Conservation (phyloP, 140 eudicot species). For the Flaveria floridana region DNA sequence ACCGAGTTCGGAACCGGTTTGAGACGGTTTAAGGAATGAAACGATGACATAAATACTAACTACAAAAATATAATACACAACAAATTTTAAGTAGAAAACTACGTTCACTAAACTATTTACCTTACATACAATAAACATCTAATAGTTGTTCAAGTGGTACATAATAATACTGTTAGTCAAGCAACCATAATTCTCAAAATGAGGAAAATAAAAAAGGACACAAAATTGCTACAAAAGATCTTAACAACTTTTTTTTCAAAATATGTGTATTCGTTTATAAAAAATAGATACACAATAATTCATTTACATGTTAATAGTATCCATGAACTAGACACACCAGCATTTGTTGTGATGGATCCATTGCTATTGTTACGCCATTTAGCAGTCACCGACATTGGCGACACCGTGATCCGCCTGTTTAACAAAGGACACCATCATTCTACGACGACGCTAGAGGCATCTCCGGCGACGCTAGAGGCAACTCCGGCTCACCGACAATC, state of each 20-base stretch:
- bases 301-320: constrained; percentile 22
- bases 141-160: too few relatives aligned
- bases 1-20: too few relatives aligned
- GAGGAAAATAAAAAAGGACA: not conserved
- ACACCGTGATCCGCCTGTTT: constrained; percentile 22
- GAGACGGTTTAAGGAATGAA: too few relatives aligned
- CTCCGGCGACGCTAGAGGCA: constrained; percentile 38
- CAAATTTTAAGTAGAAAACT: too few relatives aligned
- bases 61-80: too few relatives aligned
- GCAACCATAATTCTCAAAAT: not conserved
- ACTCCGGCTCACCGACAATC: not conserved
- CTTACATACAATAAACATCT: too few relatives aligned
- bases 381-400: constrained; percentile 34
- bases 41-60: too few relatives aligned
- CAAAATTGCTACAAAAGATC: not conserved
- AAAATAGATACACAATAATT: constrained; percentile 9
- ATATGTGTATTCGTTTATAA: not conserved
- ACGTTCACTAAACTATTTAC: too few relatives aligned
- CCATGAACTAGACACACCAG: constrained; percentile 10
- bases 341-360: constrained; percentile 28
- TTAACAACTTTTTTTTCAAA: not conserved
- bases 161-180: not conserved
- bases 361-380: constrained; percentile 40
- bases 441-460: constrained; percentile 36
- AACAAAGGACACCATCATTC: constrained; percentile 22